These are phyloP conservation scores for Achlya hypogyna DNA, from an alignment of 352 stramenopile genomes.

Conservation along the genomic window DNA sequence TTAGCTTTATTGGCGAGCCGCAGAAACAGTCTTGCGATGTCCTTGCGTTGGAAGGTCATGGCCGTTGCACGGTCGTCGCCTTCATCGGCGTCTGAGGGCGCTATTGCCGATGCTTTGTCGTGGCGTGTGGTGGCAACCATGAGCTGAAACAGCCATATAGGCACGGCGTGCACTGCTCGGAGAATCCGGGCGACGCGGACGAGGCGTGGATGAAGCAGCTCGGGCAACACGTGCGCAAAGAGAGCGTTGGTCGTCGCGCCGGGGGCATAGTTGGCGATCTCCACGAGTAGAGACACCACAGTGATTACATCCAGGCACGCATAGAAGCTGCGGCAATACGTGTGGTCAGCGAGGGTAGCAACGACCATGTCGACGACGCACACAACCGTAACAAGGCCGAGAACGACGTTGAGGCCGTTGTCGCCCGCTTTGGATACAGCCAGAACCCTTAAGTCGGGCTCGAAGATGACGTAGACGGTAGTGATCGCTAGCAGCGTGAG, in stretches of 20 bases:
- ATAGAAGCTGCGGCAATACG: constrained; percentile 5
- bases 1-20: neutral
- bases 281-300: neutral
- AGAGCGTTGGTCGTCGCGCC: neutral
- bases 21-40: constrained; percentile 5
- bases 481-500: neutral
- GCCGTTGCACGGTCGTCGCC: neutral
- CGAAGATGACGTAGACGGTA: neutral
- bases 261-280: neutral
- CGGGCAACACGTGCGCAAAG: neutral
- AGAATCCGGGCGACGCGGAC: neutral
- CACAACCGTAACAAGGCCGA: neutral
- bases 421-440: neutral
- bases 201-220: neutral
- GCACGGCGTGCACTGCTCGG: neutral
- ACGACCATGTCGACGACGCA: neutral
- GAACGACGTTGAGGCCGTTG: neutral
- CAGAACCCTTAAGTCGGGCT: neutral
- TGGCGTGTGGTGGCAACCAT: neutral
- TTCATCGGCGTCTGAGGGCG: no score
- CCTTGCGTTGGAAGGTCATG: neutral
- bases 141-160: neutral
- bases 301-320: neutral
- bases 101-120: no score
- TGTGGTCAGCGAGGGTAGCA: neutral